A percentile compares a stretch with the other conserved stretches of the same genome.
Evolutionary conservation across 2,329 filamentous ascomycete genomes (phyloP).

Genomic region (Didymella sp.): DNA sequence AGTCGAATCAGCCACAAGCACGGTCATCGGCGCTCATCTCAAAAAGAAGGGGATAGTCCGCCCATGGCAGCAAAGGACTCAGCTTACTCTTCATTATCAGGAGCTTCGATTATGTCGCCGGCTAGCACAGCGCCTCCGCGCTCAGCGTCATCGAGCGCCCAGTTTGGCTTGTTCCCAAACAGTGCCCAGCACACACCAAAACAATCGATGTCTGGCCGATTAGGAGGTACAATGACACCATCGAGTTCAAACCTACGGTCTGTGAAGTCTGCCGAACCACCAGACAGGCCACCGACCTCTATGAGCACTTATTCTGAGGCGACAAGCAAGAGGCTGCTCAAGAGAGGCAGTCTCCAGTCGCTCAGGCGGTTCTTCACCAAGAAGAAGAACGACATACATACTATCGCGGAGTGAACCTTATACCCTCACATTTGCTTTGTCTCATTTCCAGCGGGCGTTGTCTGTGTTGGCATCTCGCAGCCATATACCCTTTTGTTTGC

Average conservation of each 20-base stretch:
- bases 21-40: slow-evolving; percentile 18
- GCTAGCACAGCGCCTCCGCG: slow-evolving; percentile 31
- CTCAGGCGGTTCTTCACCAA: slow-evolving; percentile 48
- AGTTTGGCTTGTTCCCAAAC: slow-evolving; percentile 47
- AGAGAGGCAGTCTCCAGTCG: slow-evolving; percentile 46
- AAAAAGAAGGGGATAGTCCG: slow-evolving; percentile 39
- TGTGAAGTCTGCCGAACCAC: slow-evolving; percentile 25
- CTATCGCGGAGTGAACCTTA: slow-evolving; percentile 44
- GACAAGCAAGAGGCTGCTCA: slow-evolving; percentile 34
- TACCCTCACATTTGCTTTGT: slow-evolving; percentile 25
- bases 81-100: slow-evolving; percentile 50
- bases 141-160: slow-evolving; percentile 42
- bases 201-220: slow-evolving; percentile 39
- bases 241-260: slow-evolving; percentile 23
- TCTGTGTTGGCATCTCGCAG: slow-evolving; percentile 21
- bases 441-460: slow-evolving; percentile 20
- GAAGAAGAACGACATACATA: slow-evolving; percentile 43
- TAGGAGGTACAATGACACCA: slow-evolving; percentile 38
- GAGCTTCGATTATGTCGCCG: slow-evolving; percentile 43
- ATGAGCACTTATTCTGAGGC: slow-evolving; percentile 35
- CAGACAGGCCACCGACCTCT: slow-evolving; percentile 40
- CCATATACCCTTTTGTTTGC: slow-evolving; percentile 24
- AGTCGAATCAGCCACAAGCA: slow-evolving; percentile 15
- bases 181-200: slow-evolving; percentile 42
- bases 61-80: slow-evolving; percentile 48